Evolutionary conservation across 148 eudicot species (phyloP), one percentile per base, ranked within the genome.

Genomic region (Amaranthus palmeri): DNA sequence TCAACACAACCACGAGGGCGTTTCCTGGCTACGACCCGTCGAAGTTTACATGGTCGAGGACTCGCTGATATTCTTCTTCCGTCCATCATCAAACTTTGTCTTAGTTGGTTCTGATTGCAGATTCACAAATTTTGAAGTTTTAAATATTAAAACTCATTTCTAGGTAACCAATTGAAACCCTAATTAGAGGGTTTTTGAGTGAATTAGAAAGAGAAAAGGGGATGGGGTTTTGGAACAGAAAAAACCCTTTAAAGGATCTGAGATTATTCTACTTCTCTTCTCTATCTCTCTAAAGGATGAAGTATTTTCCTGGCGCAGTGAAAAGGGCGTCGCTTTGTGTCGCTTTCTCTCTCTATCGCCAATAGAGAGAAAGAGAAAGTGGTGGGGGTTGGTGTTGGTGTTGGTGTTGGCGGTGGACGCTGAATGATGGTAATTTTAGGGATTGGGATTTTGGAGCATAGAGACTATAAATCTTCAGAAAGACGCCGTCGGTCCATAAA

Each of bases 61-160:
- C 86, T 91, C 68, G 93, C 98, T 60, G 90, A 80, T 42, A 91
- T 89, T 73, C 90, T 86, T 81, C 96, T 77, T 42, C 96, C 97
- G 36, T 95, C 98, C 98, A 95, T 95, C 12, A 36, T 73, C 63
- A 64, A 17, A 42, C 56, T 15, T 55, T 53, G 44, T 54, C 70
- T 25, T 25, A 25, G 36, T 25, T 25, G 36, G 36, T 25, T 54
- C 62, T 73, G 67, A 53, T 70, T 18, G 13, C 63, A 65, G 7
- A 25, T 61, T 17, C 4, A 15, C 48, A 14, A 36, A 40, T 60
- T 62, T 61, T 15, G 60, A 61, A 62, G 11, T 25, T 41, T 45
- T 42, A 8, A 11, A 52, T 62, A 41, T 62, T 56, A 44, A 65
- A 18, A 5, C 50, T 61, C 44, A 7, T 59, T 48, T 43, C 36